Base-by-base conservation (phyloP, 352 stramenopile species). In the Elongisporangium anandrum region DNA sequence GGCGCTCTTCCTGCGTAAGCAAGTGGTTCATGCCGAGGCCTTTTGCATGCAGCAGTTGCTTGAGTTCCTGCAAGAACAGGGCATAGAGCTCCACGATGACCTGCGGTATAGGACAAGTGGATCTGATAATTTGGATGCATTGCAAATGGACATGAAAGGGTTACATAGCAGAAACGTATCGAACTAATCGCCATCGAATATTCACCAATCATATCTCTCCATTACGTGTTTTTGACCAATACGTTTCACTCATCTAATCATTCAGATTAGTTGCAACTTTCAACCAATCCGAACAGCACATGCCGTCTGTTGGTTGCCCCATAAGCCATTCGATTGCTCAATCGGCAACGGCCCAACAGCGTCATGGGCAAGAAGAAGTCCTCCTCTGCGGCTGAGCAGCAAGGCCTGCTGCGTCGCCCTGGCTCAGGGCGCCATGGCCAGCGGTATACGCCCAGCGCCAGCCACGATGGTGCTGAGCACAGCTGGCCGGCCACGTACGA, bases 401-500 rank as follows among this genome's bases (percentile, higher is more conserved):
- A 45, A 12, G 13, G 10, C 13, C 34, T 45, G 34, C 34, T 45
- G 34, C 34, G 34, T 16, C 34, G 34, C 10, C 13, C 34, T 45
- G 34, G 34, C 34, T 45, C 34, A 45, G 34, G 34, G 2, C 34
- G 13, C 34, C 1, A 45, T 17, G 34, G 34, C 9, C 34, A 45
- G 34, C 34, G 34, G 10, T 45, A 45, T 12, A 45, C 34, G 34
- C 34, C 12, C 34, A 45, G 34, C 34, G 34, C 34, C 12, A 12
- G 34, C 34, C 34, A 17, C 34, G 58, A 63, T 19, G 63, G 76
- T 45, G 69, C 71, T 15, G 66, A 74, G 41, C 54, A 70, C 1
- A 67, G 72, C 10, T 93, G 84, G 84, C 84, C 84, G 17, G 58
- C 79, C n/a, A 93, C 84, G 12, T 93, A 90, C 50, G 79, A 90